Evolutionary conservation across 2,329 filamentous ascomycete species (phyloP), one percentile per base, ranked within the genome.

Genomic region (Epichloe gansuensis): DNA sequence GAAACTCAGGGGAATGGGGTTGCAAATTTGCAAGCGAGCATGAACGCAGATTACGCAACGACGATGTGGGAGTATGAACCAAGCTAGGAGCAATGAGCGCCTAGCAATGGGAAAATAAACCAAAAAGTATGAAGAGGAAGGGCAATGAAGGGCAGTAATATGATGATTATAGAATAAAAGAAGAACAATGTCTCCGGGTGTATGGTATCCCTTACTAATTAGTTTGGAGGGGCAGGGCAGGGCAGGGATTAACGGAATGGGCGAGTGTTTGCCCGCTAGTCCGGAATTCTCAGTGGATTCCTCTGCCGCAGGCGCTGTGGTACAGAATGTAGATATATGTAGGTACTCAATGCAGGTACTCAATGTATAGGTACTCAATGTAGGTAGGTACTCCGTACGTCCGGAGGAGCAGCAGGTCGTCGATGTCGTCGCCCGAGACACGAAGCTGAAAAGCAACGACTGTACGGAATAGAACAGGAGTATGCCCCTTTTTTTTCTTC

Each of bases 351-450:
- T 21, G 17, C 2, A 17, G 17, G 17, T 17, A 17, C 17, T 17
- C 17, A 17, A 17, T 17, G 17, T 2, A 17, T 2, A 17, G 17
- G 17, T 17, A 17, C 17, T 17, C 17, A 17, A 17, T 17, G 17
- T 21, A 21, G 45, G 45, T 31, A 13, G 45, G 45, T 31, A 13
- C 28, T 44, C 31, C 31, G 31, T 9, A 31, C 31, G 42, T 44
- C 45, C n/a, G 39, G 38, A 41, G 38, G 42, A n/a, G 35, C 39
- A 13, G 50, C 50, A 42, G 52, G 31, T 46, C 52, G 46, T 50
- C 49, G 44, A 41, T 28, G 46, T 37, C 41, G 42, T 41, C 39
- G 50, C 34, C 45, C 55, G 45, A 52, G 52, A 54, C 52, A 53
- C 44, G 21, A 23, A 47, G 46, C 23, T 28, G 28, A 49, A 50